Evolutionary conservation across 176 grass and related monocot genomes (phyloP).

Genomic region (Microstegium vimineum): DNA sequence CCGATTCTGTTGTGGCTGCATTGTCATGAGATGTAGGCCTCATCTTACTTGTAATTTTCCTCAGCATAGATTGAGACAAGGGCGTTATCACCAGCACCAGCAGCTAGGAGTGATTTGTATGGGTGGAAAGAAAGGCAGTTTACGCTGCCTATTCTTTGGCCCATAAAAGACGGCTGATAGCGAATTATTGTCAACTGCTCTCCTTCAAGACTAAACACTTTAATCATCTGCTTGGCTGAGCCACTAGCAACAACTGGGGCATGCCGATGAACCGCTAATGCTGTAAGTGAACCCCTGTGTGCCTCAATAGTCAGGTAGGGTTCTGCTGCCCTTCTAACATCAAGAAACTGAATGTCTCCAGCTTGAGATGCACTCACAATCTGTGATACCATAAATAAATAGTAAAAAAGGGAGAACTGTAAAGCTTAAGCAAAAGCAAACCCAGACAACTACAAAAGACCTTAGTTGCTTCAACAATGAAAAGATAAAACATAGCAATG

Average conservation of each 20-base stretch:
- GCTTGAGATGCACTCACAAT: slow-evolving; percentile 88
- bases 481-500: slow-evolving; percentile 22
- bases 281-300: slow-evolving; percentile 66
- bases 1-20: slow-evolving; percentile 7
- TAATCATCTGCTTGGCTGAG: slow-evolving; percentile 80
- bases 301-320: slow-evolving; percentile 62
- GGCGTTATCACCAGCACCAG: slow-evolving; percentile 76
- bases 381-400: slow-evolving; percentile 44
- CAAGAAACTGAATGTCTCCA: slow-evolving; percentile 90
- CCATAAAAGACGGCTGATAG: slow-evolving; percentile 74
- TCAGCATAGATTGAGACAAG: slow-evolving; percentile 83
- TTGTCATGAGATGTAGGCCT: slow-evolving; percentile 22
- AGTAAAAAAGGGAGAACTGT: slow-evolving; percentile 5
- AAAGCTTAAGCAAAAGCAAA: slow-evolving; percentile 33
- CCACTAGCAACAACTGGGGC: slow-evolving; percentile 78
- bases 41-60: slow-evolving; percentile 76
- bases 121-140: slow-evolving; percentile 90
- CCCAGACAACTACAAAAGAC: background rate
- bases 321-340: slow-evolving; percentile 66
- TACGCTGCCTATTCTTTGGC: slow-evolving; percentile 66
- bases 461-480: slow-evolving; percentile 4
- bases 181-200: slow-evolving; percentile 59
- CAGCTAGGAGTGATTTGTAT: slow-evolving; percentile 64
- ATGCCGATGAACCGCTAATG: slow-evolving; percentile 74
- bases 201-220: slow-evolving; percentile 72